phyloP scores from a whole-genome alignment of 164 flowering plant species.

The Chimonanthus salicifolius region DNA sequence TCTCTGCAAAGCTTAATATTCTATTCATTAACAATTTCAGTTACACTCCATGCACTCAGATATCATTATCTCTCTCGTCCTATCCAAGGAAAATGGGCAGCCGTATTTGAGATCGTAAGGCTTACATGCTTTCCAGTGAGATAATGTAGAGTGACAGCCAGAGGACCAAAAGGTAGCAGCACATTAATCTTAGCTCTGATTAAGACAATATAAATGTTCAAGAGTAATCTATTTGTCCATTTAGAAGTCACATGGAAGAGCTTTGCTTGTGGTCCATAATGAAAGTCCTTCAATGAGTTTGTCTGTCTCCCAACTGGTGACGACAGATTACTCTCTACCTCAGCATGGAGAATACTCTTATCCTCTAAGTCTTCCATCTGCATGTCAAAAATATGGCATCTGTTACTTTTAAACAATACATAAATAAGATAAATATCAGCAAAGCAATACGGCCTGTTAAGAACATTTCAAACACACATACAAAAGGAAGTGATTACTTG shows the following conservation, averaged over 20 bases:
- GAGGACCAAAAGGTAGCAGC: conserved; percentile 72
- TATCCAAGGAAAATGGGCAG: not conserved
- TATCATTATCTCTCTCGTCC: not conserved
- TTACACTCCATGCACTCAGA: not conserved
- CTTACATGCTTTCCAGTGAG: conserved; percentile 58
- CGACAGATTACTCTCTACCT: conserved; percentile 31
- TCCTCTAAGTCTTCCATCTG: conserved; percentile 44
- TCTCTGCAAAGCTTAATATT: not conserved
- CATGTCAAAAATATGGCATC: not conserved
- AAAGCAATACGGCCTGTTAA: too few relatives aligned
- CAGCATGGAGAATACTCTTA: conserved; percentile 33
- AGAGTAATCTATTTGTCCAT: conserved; percentile 26
- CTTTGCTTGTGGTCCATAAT: conserved; percentile 15
- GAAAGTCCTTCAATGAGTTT: conserved; percentile 32
- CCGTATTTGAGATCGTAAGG: not conserved
- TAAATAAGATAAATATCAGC: not conserved
- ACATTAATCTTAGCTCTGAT: conserved; percentile 62
- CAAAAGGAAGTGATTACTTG: too few relatives aligned
- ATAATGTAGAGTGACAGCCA: conserved; percentile 62
- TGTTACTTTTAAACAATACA: not conserved
- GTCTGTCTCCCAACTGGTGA: conserved; percentile 32
- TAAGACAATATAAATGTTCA: conserved; percentile 49
- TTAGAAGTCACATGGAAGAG: conserved; percentile 24
- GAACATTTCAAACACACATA: too few relatives aligned
- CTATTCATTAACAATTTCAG: not conserved